A percentile compares a stretch with the other conserved stretches of the same genome.
phyloP scores from a whole-genome alignment of 2,329 filamentous ascomycete species.

The Claviceps cyperi region DNA sequence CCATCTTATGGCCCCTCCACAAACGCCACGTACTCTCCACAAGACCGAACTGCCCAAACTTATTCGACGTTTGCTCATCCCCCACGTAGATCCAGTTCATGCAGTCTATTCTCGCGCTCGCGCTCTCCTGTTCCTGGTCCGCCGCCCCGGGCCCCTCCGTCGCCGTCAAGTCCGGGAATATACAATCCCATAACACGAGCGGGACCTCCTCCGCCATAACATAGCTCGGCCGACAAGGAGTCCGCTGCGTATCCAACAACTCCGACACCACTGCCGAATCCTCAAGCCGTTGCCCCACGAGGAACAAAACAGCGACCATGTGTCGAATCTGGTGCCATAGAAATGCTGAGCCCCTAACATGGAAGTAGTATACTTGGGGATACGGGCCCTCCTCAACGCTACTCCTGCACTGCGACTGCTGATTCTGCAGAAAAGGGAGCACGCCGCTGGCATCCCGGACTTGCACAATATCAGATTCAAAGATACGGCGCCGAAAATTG shows the following conservation, averaged over 20 bases:
- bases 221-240: constrained; percentile 70
- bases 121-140: background rate
- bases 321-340: constrained; percentile 96
- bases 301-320: constrained; percentile 85
- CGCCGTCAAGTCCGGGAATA: constrained; percentile 47
- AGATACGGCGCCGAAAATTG: constrained; percentile 68
- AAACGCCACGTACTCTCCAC: constrained; percentile 65
- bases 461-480: constrained; percentile 63
- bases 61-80: constrained; percentile 43
- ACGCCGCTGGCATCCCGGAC: constrained; percentile 40
- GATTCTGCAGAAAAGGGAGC: constrained; percentile 37
- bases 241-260: constrained; percentile 57
- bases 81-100: constrained; percentile 70
- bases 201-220: constrained; percentile 83
- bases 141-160: constrained; percentile 6
- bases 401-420: no score
- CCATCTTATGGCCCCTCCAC: constrained; percentile 78
- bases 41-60: constrained; percentile 51
- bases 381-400: constrained; percentile 8
- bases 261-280: constrained; percentile 54
- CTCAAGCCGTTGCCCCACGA: constrained; percentile 81
- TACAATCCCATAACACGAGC: constrained; percentile 89
- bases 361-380: constrained; percentile 73
- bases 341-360: constrained; percentile 81
- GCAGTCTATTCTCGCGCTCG: constrained; percentile 31